These are phyloP conservation scores for Plantago coronopus DNA, from an alignment of 305 asterid species.

Conservation along the genomic window DNA sequence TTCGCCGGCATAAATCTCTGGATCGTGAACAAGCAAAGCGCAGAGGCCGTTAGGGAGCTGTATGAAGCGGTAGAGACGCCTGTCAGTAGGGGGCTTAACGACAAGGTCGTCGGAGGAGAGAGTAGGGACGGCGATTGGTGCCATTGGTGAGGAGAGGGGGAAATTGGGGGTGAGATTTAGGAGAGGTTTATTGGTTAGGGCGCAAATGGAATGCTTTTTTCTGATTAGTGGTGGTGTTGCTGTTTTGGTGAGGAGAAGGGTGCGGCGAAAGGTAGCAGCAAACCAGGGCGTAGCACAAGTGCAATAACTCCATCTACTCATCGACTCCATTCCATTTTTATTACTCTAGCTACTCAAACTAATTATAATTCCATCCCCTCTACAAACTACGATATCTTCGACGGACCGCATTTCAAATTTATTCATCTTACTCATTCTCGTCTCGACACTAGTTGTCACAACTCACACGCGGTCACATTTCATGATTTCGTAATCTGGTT, in stretches of 20 bases:
- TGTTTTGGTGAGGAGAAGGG: not conserved
- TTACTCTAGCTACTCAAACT: too few relatives aligned
- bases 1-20: constrained; percentile 64
- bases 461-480: too few relatives aligned
- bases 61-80: constrained; percentile 76
- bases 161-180: constrained; percentile 19
- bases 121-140: constrained; percentile 37
- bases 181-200: constrained; percentile 7
- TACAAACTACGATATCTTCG: too few relatives aligned
- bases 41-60: constrained; percentile 78
- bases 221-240: too few relatives aligned
- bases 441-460: too few relatives aligned
- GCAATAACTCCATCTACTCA: constrained; percentile 4
- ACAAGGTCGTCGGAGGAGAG: constrained; percentile 75
- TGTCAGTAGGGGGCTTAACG: constrained; percentile 71
- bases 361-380: too few relatives aligned
- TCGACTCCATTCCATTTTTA: not conserved
- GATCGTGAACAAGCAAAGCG: constrained; percentile 93
- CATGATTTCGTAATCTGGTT: too few relatives aligned
- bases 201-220: not conserved
- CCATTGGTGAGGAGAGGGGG: constrained; percentile 36
- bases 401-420: too few relatives aligned
- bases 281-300: not conserved
- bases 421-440: too few relatives aligned
- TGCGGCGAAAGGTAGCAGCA: not conserved